Evolutionary conservation across 148 eudicot genomes (phyloP), one percentile per base, ranked within the genome.

Genomic region (Vaccinium corymbosum): DNA sequence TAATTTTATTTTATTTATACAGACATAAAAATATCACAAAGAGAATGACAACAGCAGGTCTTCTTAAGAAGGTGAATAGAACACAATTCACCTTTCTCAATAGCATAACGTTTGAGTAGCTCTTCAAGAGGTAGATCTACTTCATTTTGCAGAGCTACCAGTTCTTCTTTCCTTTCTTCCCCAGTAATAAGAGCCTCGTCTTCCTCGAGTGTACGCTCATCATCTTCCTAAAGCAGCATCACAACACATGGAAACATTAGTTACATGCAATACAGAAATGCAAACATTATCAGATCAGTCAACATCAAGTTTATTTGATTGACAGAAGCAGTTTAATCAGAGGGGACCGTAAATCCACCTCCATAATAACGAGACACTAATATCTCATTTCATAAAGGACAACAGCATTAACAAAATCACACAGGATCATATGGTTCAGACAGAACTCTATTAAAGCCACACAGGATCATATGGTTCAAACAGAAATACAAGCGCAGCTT

Each of bases 161-260:
- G 86, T 86, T 97, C 98, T 85, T 95, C 99, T 81, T 88, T 89
- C 83, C 98, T 89, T 88, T 93, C 99, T 84, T 93, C 98, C 86
- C 86, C 89, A 8, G 99, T 95, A 87, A 94, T 94, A 78, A 90
- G 87, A 85, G 98, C 99, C 88, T 97, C 99, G 87, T 97, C 99
- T 89, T 92, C 95, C 87, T 97, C 99, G 64, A 95, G 89, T 19
- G 99, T 97, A 89, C 84, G 92, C 88, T 97, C 98, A 62, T 97
- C 98, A 89, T 97, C 99, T 91, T 94, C 96, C 99, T 97, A 91
- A 91, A 86, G 86, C 86, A 84, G 86, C 83, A 88, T 38, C 86
- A 82, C 22, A 78, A 61, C 77, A 85, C 49, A 84, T 70, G 51
- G 78, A 52, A 83, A 46, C 14, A 80, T 83, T 78, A 55, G 55